Evolutionary conservation across 768 basidiomycete species (phyloP), one percentile per base, ranked within the genome.

Genomic region (Pisolithus orientalis): DNA sequence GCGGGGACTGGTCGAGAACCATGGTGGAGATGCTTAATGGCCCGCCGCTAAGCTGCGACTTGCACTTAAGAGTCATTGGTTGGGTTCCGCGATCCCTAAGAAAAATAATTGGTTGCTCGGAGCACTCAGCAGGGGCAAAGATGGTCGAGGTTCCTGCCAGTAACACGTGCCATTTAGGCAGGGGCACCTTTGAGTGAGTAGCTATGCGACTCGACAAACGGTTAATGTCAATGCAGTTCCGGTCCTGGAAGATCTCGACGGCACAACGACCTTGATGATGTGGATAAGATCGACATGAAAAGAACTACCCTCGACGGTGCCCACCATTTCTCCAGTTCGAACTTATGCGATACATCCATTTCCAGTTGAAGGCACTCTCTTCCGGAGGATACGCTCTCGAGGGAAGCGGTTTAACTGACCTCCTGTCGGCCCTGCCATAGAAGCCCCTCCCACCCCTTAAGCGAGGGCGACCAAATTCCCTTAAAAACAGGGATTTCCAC

Each of bases 311-410:
- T 38, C 40, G 43, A 49, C 43, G 44, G 32, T 51, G 63, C 75
- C 57, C 60, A 90, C 89, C 89, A 68, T 70, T 85, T 64, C 78
- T 78, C 89, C 89, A 91, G 58, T 90, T 90, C 14, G 82, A 82
- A 59, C 85, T 88, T 56, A 90, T 85, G 51, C 86, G 78, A 66
- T 89, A 90, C 87, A 90, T 89, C 80, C 80, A 86, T 66, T 87
- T 90, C 88, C 88, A 91, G 62, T 88, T 79, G 29, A 71, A 63
- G 34, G 67, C 64, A 17, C 69, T 62, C 17, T 72, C 69, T 29
- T 61, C 59, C 53, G 69, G 56, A 39, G 51, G 39, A 29, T 57
- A 56, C 5, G 72, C 77, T 63, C 83, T 68, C 27, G 73, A 75
- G 10, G 86, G 87, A 28, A 90, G 69, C 2, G 77, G 72, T 59